phyloP scores from a whole-genome alignment of 225 moss, liverwort and hornwort genomes.

The Bryum argenteum region DNA sequence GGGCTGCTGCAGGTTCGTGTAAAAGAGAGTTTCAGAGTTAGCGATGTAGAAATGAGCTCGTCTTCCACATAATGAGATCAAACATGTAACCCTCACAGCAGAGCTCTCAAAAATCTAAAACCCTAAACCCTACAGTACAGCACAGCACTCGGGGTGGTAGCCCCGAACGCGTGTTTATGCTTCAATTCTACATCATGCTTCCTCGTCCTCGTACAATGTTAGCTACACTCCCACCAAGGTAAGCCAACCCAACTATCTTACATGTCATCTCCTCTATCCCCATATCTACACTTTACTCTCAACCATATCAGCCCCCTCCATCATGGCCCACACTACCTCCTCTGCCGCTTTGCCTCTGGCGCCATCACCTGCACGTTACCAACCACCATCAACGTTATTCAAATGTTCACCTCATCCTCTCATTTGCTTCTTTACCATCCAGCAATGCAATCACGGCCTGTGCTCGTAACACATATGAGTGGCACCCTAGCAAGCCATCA shows the following conservation, averaged over 20 bases:
- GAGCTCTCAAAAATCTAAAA: too few relatives aligned
- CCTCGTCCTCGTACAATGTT: neutral
- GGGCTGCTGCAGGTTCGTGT: neutral
- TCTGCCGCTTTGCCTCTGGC: slow-evolving; percentile 74
- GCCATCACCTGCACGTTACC: slow-evolving; percentile 33
- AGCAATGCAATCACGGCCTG: neutral
- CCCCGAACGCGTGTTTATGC: neutral
- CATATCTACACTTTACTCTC: neutral
- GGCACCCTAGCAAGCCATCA: too few relatives aligned
- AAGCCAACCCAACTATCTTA: neutral
- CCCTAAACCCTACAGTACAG: neutral
- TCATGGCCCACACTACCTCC: slow-evolving; percentile 44
- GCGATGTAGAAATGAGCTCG: neutral
- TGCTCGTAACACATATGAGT: too few relatives aligned
- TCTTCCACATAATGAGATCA: neutral
- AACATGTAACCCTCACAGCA: neutral
- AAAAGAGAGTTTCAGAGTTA: neutral
- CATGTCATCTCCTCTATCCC: neutral
- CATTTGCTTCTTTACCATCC: neutral
- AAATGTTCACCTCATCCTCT: neutral
- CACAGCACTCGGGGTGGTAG: neutral
- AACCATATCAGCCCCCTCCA: neutral
- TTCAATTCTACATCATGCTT: neutral
- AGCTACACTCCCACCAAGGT: neutral
- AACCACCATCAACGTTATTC: neutral